Evolutionary conservation across 352 stramenopile species (phyloP).

Genomic region (Globisporangium echinulatum): DNA sequence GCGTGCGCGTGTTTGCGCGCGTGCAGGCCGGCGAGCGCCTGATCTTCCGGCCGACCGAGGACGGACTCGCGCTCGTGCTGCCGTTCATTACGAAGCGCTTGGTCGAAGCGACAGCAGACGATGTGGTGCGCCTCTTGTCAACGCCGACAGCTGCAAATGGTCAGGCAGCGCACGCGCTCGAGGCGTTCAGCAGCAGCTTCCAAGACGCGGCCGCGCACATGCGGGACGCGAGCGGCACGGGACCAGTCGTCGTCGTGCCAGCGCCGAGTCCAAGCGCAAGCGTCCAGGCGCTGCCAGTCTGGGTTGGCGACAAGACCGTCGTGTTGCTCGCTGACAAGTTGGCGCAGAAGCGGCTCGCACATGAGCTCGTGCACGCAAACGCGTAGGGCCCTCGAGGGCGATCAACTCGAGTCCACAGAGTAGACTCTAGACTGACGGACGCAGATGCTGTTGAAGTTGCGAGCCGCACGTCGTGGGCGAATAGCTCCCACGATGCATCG

Average conservation of each 20-base stretch:
- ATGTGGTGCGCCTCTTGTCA: constrained; percentile 23
- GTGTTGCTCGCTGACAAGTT: constrained; percentile 49
- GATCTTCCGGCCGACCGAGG: constrained; percentile 74
- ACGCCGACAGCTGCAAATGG: constrained; percentile 6
- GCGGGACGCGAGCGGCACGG: constrained; percentile 29
- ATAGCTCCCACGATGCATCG: no score
- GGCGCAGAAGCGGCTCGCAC: constrained; percentile 33
- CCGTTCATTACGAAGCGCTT: constrained; percentile 81
- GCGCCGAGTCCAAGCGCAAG: neutral
- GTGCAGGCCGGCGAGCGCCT: constrained; percentile 35
- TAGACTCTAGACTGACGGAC: no score
- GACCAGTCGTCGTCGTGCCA: constrained; percentile 36
- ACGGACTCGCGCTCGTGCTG: constrained; percentile 66
- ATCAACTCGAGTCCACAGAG: neutral
- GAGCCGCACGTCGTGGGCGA: no score
- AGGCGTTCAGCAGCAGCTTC: constrained; percentile 27
- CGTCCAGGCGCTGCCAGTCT: constrained; percentile 38
- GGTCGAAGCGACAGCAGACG: constrained; percentile 17
- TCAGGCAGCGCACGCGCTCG: constrained; percentile 25
- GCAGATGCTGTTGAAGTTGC: no score
- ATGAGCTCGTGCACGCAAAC: neutral
- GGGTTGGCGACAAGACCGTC: constrained; percentile 48
- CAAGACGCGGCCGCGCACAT: constrained; percentile 22
- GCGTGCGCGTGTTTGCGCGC: constrained; percentile 83
- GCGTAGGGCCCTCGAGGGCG: neutral